Base-by-base conservation (phyloP, 805 yeast genomes). In the Schwanniomyces polymorphus region DNA sequence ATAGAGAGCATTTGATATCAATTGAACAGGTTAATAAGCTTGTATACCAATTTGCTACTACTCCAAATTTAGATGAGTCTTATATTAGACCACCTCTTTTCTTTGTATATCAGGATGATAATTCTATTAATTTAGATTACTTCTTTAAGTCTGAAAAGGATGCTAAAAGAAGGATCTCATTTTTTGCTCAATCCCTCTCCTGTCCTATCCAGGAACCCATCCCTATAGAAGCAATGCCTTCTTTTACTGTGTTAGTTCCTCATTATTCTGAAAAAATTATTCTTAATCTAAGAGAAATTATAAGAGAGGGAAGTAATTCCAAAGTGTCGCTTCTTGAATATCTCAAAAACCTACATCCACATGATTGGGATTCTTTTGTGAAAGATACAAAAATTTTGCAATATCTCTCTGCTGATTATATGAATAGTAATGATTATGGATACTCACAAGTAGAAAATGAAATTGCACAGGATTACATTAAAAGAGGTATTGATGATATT, bases 311-410 rank as follows among this genome's bases (percentile, higher is more conserved):
- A 42, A 59, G 65, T 12, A 61, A 66, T 18, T 76, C 82, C 1
- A 77, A 74, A 50, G 59, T 79, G 2, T 72, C 96, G 0, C 65
- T 88, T n/a, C 68, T 90, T 29, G 97, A 90, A 55, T 90, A 90
- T 59, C 72, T 90, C 55, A 88, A 88, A 56, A 79, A 79, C 44
- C 71, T 89, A 45, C 82, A 85, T 59, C 84, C 86, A 0, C 68
- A 72, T 9, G 97, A 91, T 54, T 90, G 97, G 97, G 80, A 80
- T 5, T 78, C 81, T 45, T 91, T 88, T 72, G 92, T 88, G 1
- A 74, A 79, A 41, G 95, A 88, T 61, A 81, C 91, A 0, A 88
- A 87, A 58, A 63, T 82, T 25, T 48, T 63, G 38, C 46, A 42
- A 7, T 56, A 46, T 34, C 33, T 52, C 7, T 38, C 41, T 8